Base-by-base conservation (phyloP, 2,329 filamentous ascomycete genomes). In the Gremmenia infestans region DNA sequence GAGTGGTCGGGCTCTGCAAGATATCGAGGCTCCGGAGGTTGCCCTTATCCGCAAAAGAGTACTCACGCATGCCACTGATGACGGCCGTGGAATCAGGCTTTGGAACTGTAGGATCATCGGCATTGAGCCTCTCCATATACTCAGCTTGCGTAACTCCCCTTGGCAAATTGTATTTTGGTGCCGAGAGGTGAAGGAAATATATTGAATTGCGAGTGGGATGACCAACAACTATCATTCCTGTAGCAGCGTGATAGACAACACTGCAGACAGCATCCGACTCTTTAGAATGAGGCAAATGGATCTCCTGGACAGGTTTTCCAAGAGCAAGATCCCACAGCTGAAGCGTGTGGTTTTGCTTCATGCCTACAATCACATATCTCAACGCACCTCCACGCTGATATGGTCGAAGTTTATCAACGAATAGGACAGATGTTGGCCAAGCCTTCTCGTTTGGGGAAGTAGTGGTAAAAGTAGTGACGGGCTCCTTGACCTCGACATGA, bases 201-300 rank as follows among this genome's bases (percentile, higher is more conserved):
- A 99, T 86, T 7, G 92, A 97, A 76, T 99, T 99, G 61, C 94
- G 86, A 1, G 93, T 97, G 11, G 95, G 94, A 68, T 99, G 94
- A 37, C 93, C 95, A 58, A 99, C 88, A 59, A 95, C 85, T 69
- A 99, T 89, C 76, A 97, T 96, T 56, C 93, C 92, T 32, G 92
- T 94, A 61, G 85, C 82, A 5, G 94, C 88, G 71, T 99, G 92
- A 72, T 97, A 99, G 69, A 88, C 87, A 69, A 99, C 88, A 70
- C 92, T 97, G 79, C 94, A 99, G 59, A 97, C 93, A n/a, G 91
- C 91, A 72, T 97, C 93, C 3, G 91, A 95, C 71, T 97, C 93
- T 69, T 94, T 96, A 74, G 89, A 89, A 70, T 99, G 93, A 1
- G 94, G 94, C 55, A 99, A 85, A 71, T 96, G 94, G 71, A 99